These are phyloP conservation scores for Nothomitra cinnamomea DNA, from an alignment of 2,329 filamentous ascomycete genomes.

Conservation along the genomic window DNA sequence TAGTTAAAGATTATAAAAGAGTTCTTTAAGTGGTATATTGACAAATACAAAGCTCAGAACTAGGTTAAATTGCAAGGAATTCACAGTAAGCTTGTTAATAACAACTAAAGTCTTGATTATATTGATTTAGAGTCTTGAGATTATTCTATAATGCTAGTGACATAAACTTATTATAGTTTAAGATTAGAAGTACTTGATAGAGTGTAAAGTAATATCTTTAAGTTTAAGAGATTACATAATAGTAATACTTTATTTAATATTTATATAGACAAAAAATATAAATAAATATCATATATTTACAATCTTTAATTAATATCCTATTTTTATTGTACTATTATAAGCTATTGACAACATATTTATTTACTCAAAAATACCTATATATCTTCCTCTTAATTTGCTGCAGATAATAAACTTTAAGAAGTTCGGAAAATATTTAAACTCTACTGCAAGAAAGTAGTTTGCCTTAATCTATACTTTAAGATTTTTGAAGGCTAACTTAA, in stretches of 20 bases:
- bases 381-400: not conserved
- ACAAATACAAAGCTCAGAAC: not conserved
- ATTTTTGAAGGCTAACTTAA: not conserved
- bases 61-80: not conserved
- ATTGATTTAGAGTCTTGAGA: not conserved
- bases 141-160: not conserved
- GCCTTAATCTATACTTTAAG: not conserved
- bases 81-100: not conserved
- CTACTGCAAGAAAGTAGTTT: not conserved
- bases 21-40: not conserved
- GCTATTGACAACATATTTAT: not conserved
- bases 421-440: not conserved
- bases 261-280: not conserved
- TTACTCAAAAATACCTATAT: not conserved
- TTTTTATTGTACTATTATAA: not conserved
- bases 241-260: not conserved
- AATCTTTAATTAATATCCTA: not conserved
- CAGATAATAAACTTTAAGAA: not conserved
- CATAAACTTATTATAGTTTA: not conserved
- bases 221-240: not conserved
- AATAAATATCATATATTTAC: not conserved
- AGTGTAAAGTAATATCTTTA: not conserved
- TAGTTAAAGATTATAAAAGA: not conserved
- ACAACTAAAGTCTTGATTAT: not conserved
- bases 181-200: not conserved